Percentiles rank a stretch among this genome's conserved stretches.
phyloP scores from a whole-genome alignment of 768 basidiomycete genomes.

The Mycena alexandri region DNA sequence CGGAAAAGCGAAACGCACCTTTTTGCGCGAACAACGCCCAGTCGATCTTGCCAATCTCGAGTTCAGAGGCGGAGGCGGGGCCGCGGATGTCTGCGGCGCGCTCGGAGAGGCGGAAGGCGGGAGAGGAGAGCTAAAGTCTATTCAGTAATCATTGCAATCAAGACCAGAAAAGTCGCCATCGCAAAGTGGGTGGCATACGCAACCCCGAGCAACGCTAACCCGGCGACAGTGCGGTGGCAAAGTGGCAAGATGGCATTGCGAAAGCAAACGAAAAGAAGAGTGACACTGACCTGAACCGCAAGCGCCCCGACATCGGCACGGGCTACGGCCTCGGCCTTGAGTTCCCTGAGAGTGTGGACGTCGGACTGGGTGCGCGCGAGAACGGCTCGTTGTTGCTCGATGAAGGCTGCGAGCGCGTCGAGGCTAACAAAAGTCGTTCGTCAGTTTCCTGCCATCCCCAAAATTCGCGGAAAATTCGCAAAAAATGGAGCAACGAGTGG shows the following conservation, averaged over 20 bases:
- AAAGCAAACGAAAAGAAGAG: constrained; percentile 41
- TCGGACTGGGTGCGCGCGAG: constrained; percentile 74
- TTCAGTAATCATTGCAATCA: not conserved
- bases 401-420: constrained; percentile 76
- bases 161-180: no score
- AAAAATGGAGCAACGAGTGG: not conserved
- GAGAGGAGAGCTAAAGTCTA: constrained; percentile 42
- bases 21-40: constrained; percentile 71
- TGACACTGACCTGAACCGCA: constrained; percentile 41
- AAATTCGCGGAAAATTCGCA: no score
- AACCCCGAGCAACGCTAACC: no score
- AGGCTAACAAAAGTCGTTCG: constrained; percentile 50
- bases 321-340: constrained; percentile 55
- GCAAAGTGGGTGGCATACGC: no score
- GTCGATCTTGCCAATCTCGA: constrained; percentile 64
- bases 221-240: no score
- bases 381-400: constrained; percentile 69
- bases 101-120: constrained; percentile 59
- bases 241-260: not conserved
- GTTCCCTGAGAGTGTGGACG: constrained; percentile 65
- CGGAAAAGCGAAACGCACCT: constrained; percentile 53
- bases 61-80: constrained; percentile 48
- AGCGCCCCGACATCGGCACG: constrained; percentile 52
- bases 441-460: not conserved
- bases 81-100: constrained; percentile 49